These are phyloP conservation scores for Pyrenula massariospora DNA, from an alignment of 495 filamentous ascomycete genomes.

Conservation along the genomic window DNA sequence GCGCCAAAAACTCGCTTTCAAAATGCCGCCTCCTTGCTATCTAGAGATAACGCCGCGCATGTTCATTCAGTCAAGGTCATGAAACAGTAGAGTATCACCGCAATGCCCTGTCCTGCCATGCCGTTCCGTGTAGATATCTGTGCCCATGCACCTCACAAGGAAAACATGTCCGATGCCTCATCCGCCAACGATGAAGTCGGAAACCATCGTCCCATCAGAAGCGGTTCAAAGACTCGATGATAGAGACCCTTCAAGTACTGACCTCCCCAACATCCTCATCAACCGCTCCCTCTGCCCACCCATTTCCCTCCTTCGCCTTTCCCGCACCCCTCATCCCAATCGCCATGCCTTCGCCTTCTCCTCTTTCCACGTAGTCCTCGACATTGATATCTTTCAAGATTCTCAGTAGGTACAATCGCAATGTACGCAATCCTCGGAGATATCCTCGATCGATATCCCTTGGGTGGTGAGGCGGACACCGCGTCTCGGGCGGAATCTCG, in stretches of 20 bases:
- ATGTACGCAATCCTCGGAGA: constrained; percentile 66
- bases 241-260: constrained; percentile 32
- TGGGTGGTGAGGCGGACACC: constrained; percentile 74
- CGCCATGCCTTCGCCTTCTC: constrained; percentile 34
- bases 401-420: constrained; percentile 75
- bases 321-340: constrained; percentile 18
- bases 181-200: no score
- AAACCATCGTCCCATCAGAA: no score
- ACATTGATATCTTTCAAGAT: constrained; percentile 70
- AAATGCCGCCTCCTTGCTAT: no score
- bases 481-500: constrained; percentile 41
- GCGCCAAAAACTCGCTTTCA: no score
- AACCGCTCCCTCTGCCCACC: constrained; percentile 31
- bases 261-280: constrained; percentile 34
- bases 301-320: constrained; percentile 19
- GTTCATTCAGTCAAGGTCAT: no score
- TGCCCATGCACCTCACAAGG: no score
- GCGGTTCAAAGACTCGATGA: no score
- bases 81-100: no score
- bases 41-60: no score
- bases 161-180: no score
- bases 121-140: no score
- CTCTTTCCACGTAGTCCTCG: constrained; percentile 39
- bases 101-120: no score
- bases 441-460: constrained; percentile 80